Evolutionary conservation across 1,139 yeast species (phyloP).

Genomic region (Diutina scorzettiae): DNA sequence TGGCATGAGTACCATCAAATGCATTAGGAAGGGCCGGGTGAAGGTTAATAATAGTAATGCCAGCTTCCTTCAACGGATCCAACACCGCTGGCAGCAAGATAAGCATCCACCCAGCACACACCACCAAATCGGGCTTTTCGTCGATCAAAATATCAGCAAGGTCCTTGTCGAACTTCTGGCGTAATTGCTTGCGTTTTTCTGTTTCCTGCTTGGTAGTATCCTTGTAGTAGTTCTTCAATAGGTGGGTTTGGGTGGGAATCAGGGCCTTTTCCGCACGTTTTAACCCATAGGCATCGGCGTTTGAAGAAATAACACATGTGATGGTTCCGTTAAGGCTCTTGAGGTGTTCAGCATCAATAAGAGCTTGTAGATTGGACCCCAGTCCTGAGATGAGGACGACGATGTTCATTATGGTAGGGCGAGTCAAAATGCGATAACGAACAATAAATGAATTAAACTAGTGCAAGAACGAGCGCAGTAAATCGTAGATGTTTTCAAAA

Average conservation of each 20-base stretch:
- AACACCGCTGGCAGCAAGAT: constrained; percentile 72
- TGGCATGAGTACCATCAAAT: constrained; percentile 94
- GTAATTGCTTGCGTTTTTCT: constrained; percentile 42
- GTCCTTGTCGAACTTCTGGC: constrained; percentile 66
- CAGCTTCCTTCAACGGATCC: constrained; percentile 46
- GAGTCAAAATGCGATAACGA: constrained; percentile 6
- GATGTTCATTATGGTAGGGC: constrained; percentile 15
- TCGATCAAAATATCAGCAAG: constrained; percentile 55
- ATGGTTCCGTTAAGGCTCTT: constrained; percentile 43
- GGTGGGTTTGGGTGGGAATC: constrained; percentile 62
- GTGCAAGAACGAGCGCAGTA: too few species aligned
- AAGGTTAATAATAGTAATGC: constrained; percentile 72
- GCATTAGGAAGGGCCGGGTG: constrained; percentile 98
- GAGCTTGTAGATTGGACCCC: constrained; percentile 88
- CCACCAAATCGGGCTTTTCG: constrained; percentile 69
- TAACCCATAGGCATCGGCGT: constrained; percentile 72
- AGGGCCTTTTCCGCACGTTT: constrained; percentile 57
- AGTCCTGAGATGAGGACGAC: constrained; percentile 87
- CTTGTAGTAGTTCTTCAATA: constrained; percentile 61
- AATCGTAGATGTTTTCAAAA: too few species aligned
- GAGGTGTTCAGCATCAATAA: constrained; percentile 57
- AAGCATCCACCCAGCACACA: constrained; percentile 98
- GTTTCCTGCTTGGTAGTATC: constrained; percentile 58
- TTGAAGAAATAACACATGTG: constrained; percentile 73
- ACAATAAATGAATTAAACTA: too few species aligned